phyloP scores from a whole-genome alignment of 1,284 basidiomycete genomes.

The Microbotryomycetes sp. region DNA sequence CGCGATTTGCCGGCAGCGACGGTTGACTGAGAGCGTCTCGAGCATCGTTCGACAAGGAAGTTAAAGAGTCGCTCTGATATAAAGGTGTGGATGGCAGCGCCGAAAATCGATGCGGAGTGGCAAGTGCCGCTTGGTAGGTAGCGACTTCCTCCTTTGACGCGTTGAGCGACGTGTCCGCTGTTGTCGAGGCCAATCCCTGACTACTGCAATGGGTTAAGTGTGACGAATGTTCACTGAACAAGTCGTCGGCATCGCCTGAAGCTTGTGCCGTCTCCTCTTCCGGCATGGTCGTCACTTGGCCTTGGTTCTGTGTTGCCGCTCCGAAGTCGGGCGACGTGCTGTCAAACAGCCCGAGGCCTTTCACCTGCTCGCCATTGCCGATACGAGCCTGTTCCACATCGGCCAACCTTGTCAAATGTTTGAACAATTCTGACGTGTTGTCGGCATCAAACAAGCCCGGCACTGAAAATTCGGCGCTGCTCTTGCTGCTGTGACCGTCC shows the following conservation, averaged over 20 bases:
- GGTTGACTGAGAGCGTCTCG: background rate
- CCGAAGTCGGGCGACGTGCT: background rate
- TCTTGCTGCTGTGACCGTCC: background rate
- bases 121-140: background rate
- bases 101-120: background rate
- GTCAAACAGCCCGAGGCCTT: background rate
- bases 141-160: slow-evolving; percentile 7
- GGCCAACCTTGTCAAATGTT: background rate
- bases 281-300: no score
- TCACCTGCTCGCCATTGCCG: background rate
- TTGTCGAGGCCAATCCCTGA: background rate
- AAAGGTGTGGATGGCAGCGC: background rate
- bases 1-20: no score
- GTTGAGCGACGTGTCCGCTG: slow-evolving; percentile 10
- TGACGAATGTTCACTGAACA: background rate
- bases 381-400: background rate
- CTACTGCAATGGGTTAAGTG: background rate
- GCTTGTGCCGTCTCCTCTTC: background rate
- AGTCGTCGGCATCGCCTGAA: background rate
- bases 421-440: background rate
- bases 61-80: background rate
- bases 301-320: background rate
- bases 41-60: background rate
- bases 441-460: background rate
- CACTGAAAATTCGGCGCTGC: background rate